Evolutionary conservation across 805 yeast species (phyloP), one percentile per base, ranked within the genome.

Genomic region (Kluyveromyces aestuarii): DNA sequence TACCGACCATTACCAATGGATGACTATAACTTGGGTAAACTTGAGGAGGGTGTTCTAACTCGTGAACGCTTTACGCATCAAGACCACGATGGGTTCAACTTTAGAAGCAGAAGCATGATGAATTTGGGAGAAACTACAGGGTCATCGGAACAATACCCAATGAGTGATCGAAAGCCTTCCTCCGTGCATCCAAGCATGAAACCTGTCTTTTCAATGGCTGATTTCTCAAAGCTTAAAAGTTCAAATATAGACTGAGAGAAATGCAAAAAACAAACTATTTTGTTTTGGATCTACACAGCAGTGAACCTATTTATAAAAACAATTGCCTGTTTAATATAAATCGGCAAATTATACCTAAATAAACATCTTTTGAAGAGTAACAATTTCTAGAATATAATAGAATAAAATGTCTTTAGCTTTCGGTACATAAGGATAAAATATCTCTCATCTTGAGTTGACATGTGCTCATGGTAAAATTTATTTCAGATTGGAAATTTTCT

Each of bases 61-160:
- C 51, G 52, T 11, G 48, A 41, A 17, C 43, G 44, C 27, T 45
- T 44, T 35, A 41, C 44, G 37, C 46, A 50, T 33, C 41, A 40
- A 16, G 54, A 52, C 33, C 54, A 49, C 11, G 53, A 41, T 14
- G 21, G 58, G 10, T 47, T 49, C 21, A 55, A 55, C 38, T 51
- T 57, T 27, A 51, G 64, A 45, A 62, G 67, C 47, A 61, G 60
- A 50, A 64, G 68, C 48, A 58, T 59, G 61, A 52, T 56, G 39
- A 59, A 62, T 38, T 43, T 63, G 17, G 48, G 38, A 21, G 49
- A 49, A 37, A 46, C 55, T 21, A 37, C 50, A 21, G 38, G 36
- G 19, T 14, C 45, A 11, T 42, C 40, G 16, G 53, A 51, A 18
- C 40, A 46, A 11, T 49, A 45, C 37, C 51, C 52, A 21, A 45